These are phyloP conservation scores for Aspergillus nidulans DNA, from an alignment of 495 filamentous ascomycete species.

Conservation along the genomic window DNA sequence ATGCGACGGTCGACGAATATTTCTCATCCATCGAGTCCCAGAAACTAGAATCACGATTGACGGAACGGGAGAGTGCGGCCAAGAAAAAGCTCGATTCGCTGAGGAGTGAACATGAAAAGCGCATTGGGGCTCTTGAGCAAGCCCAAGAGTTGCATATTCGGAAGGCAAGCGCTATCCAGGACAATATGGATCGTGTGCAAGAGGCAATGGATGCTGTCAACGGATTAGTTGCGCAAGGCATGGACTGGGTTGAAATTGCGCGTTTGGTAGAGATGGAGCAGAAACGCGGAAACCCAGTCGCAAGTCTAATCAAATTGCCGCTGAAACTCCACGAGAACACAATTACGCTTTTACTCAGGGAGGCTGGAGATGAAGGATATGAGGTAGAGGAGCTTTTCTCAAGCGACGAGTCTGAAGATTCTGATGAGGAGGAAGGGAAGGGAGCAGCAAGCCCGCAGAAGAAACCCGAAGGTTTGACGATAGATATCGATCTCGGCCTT, in stretches of 20 bases:
- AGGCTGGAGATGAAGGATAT: constrained; percentile 57
- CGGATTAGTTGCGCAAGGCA: constrained; percentile 80
- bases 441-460: constrained; percentile 31
- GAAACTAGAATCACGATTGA: constrained; percentile 76
- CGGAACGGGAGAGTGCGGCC: constrained; percentile 75
- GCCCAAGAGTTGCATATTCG: constrained; percentile 78
- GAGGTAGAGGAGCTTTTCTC: constrained; percentile 50
- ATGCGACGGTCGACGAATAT: constrained; percentile 91
- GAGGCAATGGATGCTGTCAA: constrained; percentile 91
- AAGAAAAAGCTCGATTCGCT: constrained; percentile 79
- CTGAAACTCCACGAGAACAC: constrained; percentile 87
- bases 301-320: constrained; percentile 80
- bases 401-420: constrained; percentile 59
- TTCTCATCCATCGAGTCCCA: constrained; percentile 95
- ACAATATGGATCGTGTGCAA: constrained; percentile 81
- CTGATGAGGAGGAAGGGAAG: constrained; percentile 47
- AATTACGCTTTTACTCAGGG: constrained; percentile 72
- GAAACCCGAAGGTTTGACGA: constrained; percentile 42
- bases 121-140: constrained; percentile 74
- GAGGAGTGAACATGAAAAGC: constrained; percentile 72
- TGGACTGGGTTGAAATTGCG: constrained; percentile 94
- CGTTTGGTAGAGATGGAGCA: constrained; percentile 85
- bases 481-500: constrained; percentile 81
- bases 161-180: constrained; percentile 85
- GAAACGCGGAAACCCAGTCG: constrained; percentile 73